Percentiles rank a stretch among this genome's conserved stretches.
phyloP scores from a whole-genome alignment of 768 basidiomycete species.

The Calocybe cyanea region DNA sequence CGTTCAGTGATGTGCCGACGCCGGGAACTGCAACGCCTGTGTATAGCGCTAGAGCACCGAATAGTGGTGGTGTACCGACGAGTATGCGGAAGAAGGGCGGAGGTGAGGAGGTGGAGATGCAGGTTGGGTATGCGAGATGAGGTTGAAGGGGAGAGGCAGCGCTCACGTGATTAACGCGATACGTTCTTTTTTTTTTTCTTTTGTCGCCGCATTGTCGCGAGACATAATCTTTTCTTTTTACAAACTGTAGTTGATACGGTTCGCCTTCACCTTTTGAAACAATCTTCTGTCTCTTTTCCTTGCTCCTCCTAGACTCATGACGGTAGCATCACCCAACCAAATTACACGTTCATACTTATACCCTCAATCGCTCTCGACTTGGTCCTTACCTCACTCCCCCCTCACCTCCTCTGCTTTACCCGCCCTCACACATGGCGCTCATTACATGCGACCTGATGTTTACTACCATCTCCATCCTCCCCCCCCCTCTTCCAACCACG shows the following conservation, averaged over 20 bases:
- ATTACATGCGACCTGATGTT: too few relatives aligned
- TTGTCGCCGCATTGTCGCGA: not conserved
- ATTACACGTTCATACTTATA: too few relatives aligned
- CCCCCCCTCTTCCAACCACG: too few relatives aligned
- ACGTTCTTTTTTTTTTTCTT: not conserved
- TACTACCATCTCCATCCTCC: too few relatives aligned
- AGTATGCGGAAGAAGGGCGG: conserved; percentile 21
- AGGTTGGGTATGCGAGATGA: conserved; percentile 33
- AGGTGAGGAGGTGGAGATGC: conserved; percentile 32
- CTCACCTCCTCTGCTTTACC: too few relatives aligned
- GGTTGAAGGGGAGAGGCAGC: not conserved
- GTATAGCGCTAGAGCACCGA: conserved; percentile 17
- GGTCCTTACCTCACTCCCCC: too few relatives aligned
- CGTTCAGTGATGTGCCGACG: conserved; percentile 20
- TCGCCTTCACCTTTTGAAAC: too few relatives aligned
- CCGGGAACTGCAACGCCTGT: conserved; percentile 17
- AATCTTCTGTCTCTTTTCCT: too few relatives aligned
- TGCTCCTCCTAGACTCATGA: too few relatives aligned
- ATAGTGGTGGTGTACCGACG: conserved; percentile 12
- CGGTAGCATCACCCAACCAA: too few relatives aligned
- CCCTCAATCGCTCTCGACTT: too few relatives aligned
- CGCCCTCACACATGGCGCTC: too few relatives aligned
- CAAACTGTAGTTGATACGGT: not conserved
- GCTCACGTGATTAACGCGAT: not conserved
- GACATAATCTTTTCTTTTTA: not conserved